A percentile compares a stretch with the other conserved stretches of the same genome.
These are phyloP conservation scores for Phaeosphaeria sp. DNA, from an alignment of 2,329 filamentous ascomycete genomes.

Conservation along the genomic window DNA sequence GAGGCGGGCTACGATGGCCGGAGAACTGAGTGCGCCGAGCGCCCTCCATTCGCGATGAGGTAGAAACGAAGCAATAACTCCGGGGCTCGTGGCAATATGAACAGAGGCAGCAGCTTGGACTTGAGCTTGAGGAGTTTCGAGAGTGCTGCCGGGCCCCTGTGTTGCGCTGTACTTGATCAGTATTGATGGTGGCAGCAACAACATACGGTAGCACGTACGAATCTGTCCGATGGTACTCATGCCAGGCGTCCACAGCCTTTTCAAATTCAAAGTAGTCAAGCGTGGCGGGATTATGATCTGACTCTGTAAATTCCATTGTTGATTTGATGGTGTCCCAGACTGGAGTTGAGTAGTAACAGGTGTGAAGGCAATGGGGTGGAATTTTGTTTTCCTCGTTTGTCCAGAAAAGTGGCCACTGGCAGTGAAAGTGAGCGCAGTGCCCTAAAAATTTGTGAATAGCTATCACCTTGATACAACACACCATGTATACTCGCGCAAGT, in stretches of 20 bases:
- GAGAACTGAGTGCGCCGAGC: not conserved
- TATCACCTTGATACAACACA: not conserved
- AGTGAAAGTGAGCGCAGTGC: not conserved
- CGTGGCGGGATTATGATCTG: not conserved
- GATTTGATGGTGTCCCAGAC: not conserved
- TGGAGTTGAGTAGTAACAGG: not conserved
- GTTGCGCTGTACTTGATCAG: not conserved
- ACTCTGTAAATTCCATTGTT: not conserved
- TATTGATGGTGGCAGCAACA: not conserved
- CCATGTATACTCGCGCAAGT: not conserved
- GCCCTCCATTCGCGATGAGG: not conserved
- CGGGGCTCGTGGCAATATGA: not conserved
- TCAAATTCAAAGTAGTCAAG: not conserved
- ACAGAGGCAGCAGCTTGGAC: not conserved
- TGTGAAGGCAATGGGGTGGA: not conserved
- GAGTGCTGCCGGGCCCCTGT: not conserved
- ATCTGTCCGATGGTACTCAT: not conserved
- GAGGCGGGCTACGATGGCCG: not conserved
- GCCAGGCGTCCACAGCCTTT: not conserved
- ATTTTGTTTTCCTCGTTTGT: not conserved
- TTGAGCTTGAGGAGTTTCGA: not conserved
- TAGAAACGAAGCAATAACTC: not conserved
- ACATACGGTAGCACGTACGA: not conserved
- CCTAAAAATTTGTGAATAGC: not conserved
- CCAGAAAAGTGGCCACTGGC: not conserved